Base-by-base conservation (phyloP, 495 filamentous ascomycete genomes). In the Rhizodiscina lignyota region DNA sequence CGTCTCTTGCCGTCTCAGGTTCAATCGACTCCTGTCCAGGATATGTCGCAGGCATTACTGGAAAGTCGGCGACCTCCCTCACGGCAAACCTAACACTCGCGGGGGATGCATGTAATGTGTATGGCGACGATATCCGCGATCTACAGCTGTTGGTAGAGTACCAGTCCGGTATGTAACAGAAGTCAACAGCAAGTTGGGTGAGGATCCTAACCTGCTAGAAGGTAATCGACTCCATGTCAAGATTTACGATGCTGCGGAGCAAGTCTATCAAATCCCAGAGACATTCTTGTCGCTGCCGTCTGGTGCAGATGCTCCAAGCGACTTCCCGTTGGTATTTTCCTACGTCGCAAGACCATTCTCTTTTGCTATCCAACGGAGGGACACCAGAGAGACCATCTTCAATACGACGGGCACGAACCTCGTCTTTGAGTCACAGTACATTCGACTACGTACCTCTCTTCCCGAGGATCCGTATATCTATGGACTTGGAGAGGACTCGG, bases 401-500 rank as follows among this genome's bases (percentile, higher is more conserved):
- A 74, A 89, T 46, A 80, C 80, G 5, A 73, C 77, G 2, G 77
- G 64, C 1, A 69, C 68, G 4, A 58, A 60, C 24, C 58, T 91
- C 26, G 56, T 91, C 30, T 93, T 86, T 48, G 75, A 93, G 56
- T 70, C 69, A 12, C 81, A 89, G 51, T 89, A 82, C 47, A 51
- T 92, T 21, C 67, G 74, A 1, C 56, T 92, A 12, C 68, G 75
- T 13, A 86, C 83, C 4, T 60, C 54, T 43, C 61, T 87, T 18
- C 79, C 79, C 0, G 45, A 66, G 0, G 53, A 74, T 33, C 76
- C 79, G 0, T 72, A 80, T 41, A 53, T 92, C 11, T 89, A 89
- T 45, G 83, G 83, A 2, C 60, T 92, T 2, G 83, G 83, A 5
- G 83, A 92, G 47, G 76, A 84, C 49, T 74, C 67, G 8, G 83